Percentiles rank a stretch among this genome's conserved stretches.
Evolutionary conservation across 495 filamentous ascomycete genomes (phyloP).

Genomic region (Hypomontagnella submonticulosa): DNA sequence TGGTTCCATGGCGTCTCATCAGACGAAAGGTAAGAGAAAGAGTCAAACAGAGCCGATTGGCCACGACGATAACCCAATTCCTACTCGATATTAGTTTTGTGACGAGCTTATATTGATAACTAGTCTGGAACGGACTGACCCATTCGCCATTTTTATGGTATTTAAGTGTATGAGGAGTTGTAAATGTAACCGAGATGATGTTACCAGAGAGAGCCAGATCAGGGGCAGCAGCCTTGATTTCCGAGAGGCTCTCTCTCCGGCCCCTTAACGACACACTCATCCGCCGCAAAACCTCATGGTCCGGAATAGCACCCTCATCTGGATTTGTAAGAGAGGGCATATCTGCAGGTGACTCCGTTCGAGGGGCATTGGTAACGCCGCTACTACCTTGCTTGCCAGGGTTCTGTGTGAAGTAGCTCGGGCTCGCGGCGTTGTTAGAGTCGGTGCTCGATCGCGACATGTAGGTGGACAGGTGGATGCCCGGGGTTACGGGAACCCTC

Average conservation of each 20-base stretch:
- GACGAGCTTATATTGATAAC: background rate
- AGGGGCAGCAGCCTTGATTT: slow-evolving; percentile 70
- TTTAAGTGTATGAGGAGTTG: slow-evolving; percentile 78
- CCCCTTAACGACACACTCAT: slow-evolving; percentile 64
- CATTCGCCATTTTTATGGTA: slow-evolving; percentile 76
- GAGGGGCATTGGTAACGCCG: slow-evolving; percentile 26
- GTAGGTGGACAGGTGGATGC: slow-evolving; percentile 55
- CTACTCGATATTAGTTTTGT: slow-evolving; percentile 52
- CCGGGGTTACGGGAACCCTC: slow-evolving; percentile 63
- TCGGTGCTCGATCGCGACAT: slow-evolving; percentile 33
- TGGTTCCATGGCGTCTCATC: slow-evolving; percentile 82
- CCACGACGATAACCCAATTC: slow-evolving; percentile 80
- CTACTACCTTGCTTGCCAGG: slow-evolving; percentile 44
- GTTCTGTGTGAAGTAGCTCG: slow-evolving; percentile 56
- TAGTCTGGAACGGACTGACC: slow-evolving; percentile 62
- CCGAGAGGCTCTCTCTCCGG: slow-evolving; percentile 62
- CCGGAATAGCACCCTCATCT: slow-evolving; percentile 63
- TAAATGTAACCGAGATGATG: slow-evolving; percentile 88
- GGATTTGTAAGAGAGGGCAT: slow-evolving; percentile 58
- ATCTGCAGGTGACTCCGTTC: slow-evolving; percentile 2
- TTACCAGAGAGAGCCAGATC: slow-evolving; percentile 78
- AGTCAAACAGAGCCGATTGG: slow-evolving; percentile 88
- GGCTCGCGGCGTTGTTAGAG: slow-evolving; percentile 34
- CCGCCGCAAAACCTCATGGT: slow-evolving; percentile 71
- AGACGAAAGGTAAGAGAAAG: slow-evolving; percentile 84